Evolutionary conservation across 1,284 basidiomycete species (phyloP).

Genomic region (Austroboletus novae-zelandiae): DNA sequence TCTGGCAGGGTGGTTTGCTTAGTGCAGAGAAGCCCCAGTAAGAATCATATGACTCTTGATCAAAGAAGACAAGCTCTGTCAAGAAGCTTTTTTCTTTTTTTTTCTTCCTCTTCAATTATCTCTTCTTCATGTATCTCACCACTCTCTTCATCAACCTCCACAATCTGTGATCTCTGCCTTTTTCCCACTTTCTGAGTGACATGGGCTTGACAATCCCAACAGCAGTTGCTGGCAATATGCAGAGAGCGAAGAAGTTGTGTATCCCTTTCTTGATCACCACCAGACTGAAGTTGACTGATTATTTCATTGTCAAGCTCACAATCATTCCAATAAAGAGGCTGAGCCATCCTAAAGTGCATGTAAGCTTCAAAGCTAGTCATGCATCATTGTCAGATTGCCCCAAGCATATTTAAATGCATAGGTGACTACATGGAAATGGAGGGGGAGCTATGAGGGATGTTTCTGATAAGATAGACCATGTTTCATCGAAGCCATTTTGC

Average conservation of each 20-base stretch:
- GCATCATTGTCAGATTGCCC: background rate
- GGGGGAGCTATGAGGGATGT: background rate
- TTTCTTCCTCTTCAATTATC: background rate
- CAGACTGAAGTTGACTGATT: background rate
- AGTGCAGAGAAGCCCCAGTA: background rate
- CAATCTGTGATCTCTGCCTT: background rate
- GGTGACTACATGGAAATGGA: constrained; percentile 7
- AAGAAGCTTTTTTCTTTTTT: background rate
- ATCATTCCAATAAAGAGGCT: background rate
- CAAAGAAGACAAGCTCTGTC: background rate
- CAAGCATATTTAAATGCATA: constrained; percentile 2
- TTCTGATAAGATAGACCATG: background rate
- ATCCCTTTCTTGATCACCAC: background rate
- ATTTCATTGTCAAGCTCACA: background rate
- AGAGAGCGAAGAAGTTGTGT: background rate
- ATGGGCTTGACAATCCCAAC: background rate
- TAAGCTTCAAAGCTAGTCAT: constrained; percentile 2
- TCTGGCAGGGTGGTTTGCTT: background rate
- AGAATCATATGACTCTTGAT: constrained; percentile 7
- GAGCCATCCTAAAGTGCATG: background rate
- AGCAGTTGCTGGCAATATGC: background rate
- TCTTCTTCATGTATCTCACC: background rate
- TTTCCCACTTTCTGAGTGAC: background rate
- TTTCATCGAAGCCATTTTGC: background rate
- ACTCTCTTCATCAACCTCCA: no score